These are phyloP conservation scores for Aurantiochytrium sp. DNA, from an alignment of 108 stramenopile genomes.

Conservation along the genomic window DNA sequence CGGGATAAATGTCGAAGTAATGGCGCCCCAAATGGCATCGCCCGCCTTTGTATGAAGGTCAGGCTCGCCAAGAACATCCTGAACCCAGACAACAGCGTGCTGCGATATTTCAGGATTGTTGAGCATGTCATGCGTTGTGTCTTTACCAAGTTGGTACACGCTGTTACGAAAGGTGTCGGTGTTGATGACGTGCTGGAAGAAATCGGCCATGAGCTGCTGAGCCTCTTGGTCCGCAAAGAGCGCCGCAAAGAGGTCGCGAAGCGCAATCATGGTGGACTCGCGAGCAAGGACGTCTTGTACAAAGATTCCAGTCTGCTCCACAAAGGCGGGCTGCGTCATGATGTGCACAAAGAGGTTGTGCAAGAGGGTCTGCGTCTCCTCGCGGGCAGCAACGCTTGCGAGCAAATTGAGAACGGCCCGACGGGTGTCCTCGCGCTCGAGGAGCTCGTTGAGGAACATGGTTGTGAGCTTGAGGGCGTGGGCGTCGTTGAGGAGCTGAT, in stretches of 20 bases:
- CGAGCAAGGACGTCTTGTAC: not conserved
- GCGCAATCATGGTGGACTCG: not conserved
- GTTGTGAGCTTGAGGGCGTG: not conserved
- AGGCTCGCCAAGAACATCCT: not conserved
- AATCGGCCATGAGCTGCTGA: not conserved
- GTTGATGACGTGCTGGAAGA: slow-evolving; percentile 8
- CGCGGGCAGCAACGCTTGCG: not conserved
- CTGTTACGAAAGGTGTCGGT: not conserved
- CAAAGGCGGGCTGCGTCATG: not conserved
- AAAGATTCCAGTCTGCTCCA: not conserved
- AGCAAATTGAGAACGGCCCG: not conserved
- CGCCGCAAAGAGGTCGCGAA: slow-evolving; percentile 10
- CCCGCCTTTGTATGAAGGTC: not conserved
- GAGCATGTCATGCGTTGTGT: not conserved
- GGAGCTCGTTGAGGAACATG: not conserved
- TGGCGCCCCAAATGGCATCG: slow-evolving; percentile 14
- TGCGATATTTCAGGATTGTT: not conserved
- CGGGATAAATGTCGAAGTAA: not conserved
- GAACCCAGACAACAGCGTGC: not conserved
- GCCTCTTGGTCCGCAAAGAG: not conserved
- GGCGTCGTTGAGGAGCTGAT: slow-evolving; percentile 3
- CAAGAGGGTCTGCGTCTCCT: not conserved
- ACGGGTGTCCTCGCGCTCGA: not conserved
- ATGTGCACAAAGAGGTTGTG: slow-evolving; percentile 10
- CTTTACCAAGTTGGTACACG: not conserved